phyloP scores from a whole-genome alignment of 306 rosid genomes.

The Fragaria ananassa region DNA sequence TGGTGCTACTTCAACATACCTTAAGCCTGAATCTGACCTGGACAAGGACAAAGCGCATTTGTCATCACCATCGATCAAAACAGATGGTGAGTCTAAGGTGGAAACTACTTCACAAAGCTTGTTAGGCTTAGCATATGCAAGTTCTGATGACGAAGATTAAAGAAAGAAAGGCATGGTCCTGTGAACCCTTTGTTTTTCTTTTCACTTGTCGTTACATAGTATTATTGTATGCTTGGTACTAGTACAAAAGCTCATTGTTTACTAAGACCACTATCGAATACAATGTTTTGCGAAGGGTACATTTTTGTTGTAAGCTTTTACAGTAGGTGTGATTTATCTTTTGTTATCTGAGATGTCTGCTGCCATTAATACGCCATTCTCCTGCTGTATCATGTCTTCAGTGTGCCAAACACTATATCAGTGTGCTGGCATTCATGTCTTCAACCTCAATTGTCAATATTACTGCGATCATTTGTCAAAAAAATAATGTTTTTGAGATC shows the following conservation, averaged over 20 bases:
- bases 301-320: background rate
- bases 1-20: conserved; percentile 21
- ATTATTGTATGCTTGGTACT: background rate
- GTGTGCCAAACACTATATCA: no score
- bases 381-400: background rate
- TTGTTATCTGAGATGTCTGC: background rate
- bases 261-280: background rate
- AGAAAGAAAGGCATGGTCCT: conserved; percentile 5
- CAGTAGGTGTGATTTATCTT: background rate
- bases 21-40: conserved; percentile 21
- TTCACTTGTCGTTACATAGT: conserved; percentile 17
- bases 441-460: no score
- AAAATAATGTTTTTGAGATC: no score
- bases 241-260: background rate
- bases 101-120: conserved; percentile 58
- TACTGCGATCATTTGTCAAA: no score
- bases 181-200: background rate
- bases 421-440: no score
- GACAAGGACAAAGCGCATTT: conserved; percentile 35
- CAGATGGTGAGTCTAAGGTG: conserved; percentile 29
- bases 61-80: conserved; percentile 22
- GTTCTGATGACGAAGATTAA: conserved; percentile 79
- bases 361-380: background rate
- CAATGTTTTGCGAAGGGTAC: background rate
- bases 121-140: conserved; percentile 75